These are phyloP conservation scores for Flaveria ramosissima DNA, from an alignment of 129 eudicot genomes.

Conservation along the genomic window DNA sequence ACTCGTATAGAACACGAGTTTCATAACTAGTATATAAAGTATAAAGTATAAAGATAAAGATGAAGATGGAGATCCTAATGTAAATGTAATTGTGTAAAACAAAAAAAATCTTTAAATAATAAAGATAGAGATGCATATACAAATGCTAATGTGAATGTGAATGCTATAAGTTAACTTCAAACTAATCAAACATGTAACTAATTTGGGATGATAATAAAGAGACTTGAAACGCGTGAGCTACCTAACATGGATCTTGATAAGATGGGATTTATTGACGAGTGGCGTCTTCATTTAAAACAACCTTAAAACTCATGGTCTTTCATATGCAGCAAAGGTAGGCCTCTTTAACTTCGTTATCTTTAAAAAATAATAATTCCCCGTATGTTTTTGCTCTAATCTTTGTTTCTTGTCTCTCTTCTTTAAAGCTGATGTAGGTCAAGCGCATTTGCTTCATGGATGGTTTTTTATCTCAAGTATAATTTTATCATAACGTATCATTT, in stretches of 20 bases:
- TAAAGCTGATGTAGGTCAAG: background rate
- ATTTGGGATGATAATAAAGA: background rate
- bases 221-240: background rate
- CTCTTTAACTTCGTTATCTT: background rate
- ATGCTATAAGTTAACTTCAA: too few species aligned
- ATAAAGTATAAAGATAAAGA: too few species aligned
- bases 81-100: too few species aligned
- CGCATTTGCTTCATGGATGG: background rate
- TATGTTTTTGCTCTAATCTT: background rate
- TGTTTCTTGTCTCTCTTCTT: background rate
- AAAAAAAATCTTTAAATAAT: too few species aligned
- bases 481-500: background rate
- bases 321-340: background rate
- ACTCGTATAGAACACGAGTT: too few species aligned
- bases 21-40: too few species aligned
- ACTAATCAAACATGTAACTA: too few species aligned
- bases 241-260: slow-evolving; percentile 4
- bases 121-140: too few species aligned
- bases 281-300: slow-evolving; percentile 1
- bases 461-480: background rate
- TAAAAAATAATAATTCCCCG: background rate
- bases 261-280: background rate
- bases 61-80: too few species aligned
- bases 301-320: background rate
- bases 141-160: too few species aligned